These are phyloP conservation scores for Dactylorhiza incarnata DNA, from an alignment of 106 monocot species.

Conservation along the genomic window DNA sequence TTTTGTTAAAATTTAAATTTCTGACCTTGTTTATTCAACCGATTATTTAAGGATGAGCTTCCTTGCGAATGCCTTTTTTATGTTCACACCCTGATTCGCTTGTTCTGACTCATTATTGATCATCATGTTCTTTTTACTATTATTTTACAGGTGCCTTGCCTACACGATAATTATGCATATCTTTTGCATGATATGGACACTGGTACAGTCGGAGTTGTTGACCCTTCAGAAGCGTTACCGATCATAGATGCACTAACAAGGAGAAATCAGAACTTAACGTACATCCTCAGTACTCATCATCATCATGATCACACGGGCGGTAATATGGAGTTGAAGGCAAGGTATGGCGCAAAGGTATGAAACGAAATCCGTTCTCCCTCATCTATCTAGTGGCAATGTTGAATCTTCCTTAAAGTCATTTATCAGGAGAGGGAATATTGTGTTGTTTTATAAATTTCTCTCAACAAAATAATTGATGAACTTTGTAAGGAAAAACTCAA, in stretches of 20 bases:
- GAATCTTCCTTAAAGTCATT: neutral
- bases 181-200: slow-evolving; percentile 84
- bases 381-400: neutral
- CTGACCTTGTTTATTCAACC: neutral
- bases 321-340: slow-evolving; percentile 83
- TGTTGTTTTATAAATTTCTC: neutral
- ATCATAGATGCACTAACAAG: slow-evolving; percentile 63
- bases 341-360: slow-evolving; percentile 95
- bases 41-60: neutral
- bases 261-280: slow-evolving; percentile 85
- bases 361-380: neutral
- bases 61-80: neutral
- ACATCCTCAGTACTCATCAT: slow-evolving; percentile 97
- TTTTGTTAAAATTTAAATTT: neutral
- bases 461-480: neutral
- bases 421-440: neutral
- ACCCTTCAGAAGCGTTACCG: slow-evolving; percentile 92
- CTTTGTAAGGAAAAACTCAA: neutral
- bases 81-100: neutral
- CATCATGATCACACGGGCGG: slow-evolving; percentile 98
- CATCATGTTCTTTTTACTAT: neutral
- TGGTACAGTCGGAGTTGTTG: slow-evolving; percentile 95
- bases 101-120: neutral
- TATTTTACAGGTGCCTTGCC: slow-evolving; percentile 69
- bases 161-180: slow-evolving; percentile 96